A percentile compares a stretch with the other conserved stretches of the same genome.
phyloP scores from a whole-genome alignment of 2,329 filamentous ascomycete species.

The Dothistroma pini region DNA sequence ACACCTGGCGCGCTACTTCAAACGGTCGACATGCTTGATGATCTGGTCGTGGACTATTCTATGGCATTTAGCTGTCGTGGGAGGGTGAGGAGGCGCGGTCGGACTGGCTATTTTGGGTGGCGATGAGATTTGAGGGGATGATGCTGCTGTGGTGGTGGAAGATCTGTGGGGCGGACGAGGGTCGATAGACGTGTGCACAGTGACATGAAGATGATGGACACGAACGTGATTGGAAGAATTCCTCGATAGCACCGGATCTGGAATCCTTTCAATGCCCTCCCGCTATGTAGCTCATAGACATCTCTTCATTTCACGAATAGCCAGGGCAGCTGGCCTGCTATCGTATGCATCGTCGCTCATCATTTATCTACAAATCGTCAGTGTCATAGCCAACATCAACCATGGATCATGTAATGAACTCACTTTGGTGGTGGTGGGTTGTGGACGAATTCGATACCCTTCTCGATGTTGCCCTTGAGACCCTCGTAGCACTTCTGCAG shows the following conservation, averaged over 20 bases:
- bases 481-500: conserved; percentile 71
- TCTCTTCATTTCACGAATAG: conserved; percentile 1
- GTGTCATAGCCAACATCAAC: background rate
- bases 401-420: conserved; percentile 60
- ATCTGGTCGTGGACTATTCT: too few species aligned
- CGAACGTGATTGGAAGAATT: background rate
- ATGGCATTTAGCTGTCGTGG: too few species aligned
- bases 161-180: too few species aligned
- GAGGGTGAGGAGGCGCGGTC: too few species aligned
- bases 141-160: too few species aligned
- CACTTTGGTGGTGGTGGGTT: conserved; percentile 61
- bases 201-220: too few species aligned
- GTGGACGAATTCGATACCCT: conserved; percentile 86
- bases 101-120: too few species aligned
- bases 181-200: too few species aligned
- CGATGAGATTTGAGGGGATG: too few species aligned
- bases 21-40: too few species aligned
- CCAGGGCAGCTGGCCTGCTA: background rate
- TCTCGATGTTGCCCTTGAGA: conserved; percentile 87
- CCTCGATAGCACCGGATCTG: background rate
- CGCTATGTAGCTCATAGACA: background rate
- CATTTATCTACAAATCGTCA: conserved; percentile 1
- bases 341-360: background rate
- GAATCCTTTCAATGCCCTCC: background rate
- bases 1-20: too few species aligned